Evolutionary conservation across 306 rosid genomes (phyloP), one percentile per base, ranked within the genome.

Genomic region (Quercus suber): DNA sequence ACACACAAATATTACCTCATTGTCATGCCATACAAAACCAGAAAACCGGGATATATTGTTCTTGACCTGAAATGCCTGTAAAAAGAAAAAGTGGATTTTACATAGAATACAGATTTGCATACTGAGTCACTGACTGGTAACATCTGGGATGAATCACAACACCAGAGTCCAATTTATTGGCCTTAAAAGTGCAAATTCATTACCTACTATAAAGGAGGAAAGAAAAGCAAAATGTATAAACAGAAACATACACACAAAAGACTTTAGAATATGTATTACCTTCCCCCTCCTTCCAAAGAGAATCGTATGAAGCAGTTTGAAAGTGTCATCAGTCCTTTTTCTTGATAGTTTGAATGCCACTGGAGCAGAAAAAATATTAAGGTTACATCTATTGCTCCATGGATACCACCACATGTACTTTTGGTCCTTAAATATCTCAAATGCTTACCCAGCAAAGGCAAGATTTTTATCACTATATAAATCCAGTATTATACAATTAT

Each of bases 231-330:
- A 78, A 65, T 69, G 15, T 35, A 81, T 19, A 35, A 51, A 73
- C 55, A 73, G 64, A 59, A 68, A 31, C 25, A 71, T 12, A 60
- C 52, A 10, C 51, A 67, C 27, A 64, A 74, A 55, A 76, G 67
- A 79, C 71, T 41, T 79, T 5, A 64, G 68, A 45, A 76, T 49
- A 85, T 9, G 76, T 5, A 55, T 82, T 83, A 95, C 99, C 98
- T 95, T 95, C 73, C 98, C 99, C 79, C 99, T 92, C 87, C 99
- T 86, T 77, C 99, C 99, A 79, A 91, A 95, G 41, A 95, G 90
- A 82, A 95, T 89, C 14, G 97, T 86, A 80, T 95, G 99, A 74
- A 95, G 94, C 86, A 95, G 82, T 86, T 89, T 95, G 82, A 93
- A 82, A 75, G 86, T 82, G 69, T 95, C 99, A 86, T 93, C 99